These are phyloP conservation scores for Cymbidium sinense DNA, from an alignment of 106 monocot genomes.

Conservation along the genomic window DNA sequence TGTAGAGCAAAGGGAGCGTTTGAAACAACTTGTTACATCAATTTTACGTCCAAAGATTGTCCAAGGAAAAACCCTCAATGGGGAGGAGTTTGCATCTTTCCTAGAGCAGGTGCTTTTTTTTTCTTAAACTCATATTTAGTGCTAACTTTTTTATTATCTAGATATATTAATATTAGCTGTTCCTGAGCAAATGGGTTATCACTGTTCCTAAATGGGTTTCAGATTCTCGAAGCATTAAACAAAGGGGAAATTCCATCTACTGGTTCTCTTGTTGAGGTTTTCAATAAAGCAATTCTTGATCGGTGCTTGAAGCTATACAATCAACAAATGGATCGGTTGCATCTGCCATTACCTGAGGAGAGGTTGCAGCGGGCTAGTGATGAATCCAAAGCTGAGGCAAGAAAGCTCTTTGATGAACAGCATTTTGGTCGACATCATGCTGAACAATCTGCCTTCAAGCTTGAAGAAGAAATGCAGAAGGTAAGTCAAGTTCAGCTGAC, in stretches of 20 bases:
- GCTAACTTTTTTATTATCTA: not conserved
- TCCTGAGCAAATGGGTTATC: no score
- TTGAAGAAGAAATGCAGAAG: slow-evolving; percentile 83
- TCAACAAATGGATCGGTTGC: slow-evolving; percentile 51
- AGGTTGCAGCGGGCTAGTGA: slow-evolving; percentile 46
- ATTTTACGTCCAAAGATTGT: slow-evolving; percentile 85
- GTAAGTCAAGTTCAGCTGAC: slow-evolving; percentile 19
- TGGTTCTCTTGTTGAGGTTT: slow-evolving; percentile 94
- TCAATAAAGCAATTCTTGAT: slow-evolving; percentile 89
- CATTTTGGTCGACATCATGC: slow-evolving; percentile 92
- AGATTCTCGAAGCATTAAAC: slow-evolving; percentile 97
- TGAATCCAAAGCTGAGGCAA: slow-evolving; percentile 39
- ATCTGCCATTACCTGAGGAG: slow-evolving; percentile 51
- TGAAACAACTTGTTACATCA: slow-evolving; percentile 76
- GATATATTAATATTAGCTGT: no score
- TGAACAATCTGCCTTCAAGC: slow-evolving; percentile 52
- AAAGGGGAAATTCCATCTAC: slow-evolving; percentile 98
- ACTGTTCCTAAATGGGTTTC: slow-evolving; percentile 13
- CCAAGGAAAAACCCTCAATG: slow-evolving; percentile 72
- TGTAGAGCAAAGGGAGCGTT: slow-evolving; percentile 65
- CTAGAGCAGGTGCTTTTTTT: slow-evolving; percentile 65
- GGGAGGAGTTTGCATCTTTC: slow-evolving; percentile 85
- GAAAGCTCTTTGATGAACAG: slow-evolving; percentile 68
- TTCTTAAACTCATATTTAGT: not conserved
- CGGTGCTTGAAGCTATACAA: slow-evolving; percentile 73